Conservation (phyloP, 129 eudicot genomes). For the Flaveria robusta region DNA sequence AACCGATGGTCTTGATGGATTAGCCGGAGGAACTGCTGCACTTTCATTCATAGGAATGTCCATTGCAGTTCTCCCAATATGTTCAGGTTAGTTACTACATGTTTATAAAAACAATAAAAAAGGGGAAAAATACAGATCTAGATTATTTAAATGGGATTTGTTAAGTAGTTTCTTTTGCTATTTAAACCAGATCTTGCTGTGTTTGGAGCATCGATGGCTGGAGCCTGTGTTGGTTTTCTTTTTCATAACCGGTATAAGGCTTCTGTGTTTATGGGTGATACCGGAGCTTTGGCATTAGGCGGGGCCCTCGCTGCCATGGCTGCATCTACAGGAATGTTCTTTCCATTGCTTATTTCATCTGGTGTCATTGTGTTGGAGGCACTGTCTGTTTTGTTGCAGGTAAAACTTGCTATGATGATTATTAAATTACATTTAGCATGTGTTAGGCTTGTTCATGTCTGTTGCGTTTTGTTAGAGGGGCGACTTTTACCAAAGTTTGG, state of each 20-base stretch:
- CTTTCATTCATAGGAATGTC: constrained; percentile 95
- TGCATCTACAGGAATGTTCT: constrained; percentile 92
- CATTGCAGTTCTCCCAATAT: constrained; percentile 92
- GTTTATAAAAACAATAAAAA: neutral
- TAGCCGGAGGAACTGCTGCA: constrained; percentile 94
- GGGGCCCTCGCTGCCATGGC: constrained; percentile 98
- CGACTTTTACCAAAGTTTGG: neutral
- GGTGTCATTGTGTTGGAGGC: constrained; percentile 71
- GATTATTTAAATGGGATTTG: constrained; percentile 9
- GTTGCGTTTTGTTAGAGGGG: neutral
- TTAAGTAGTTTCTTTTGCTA: constrained; percentile 11
- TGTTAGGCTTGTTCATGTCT: neutral
- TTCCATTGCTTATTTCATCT: constrained; percentile 76
- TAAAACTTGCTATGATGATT: constrained; percentile 32
- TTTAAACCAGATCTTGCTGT: constrained; percentile 72
- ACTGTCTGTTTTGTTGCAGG: constrained; percentile 70
- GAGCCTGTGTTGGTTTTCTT: constrained; percentile 96
- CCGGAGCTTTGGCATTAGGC: constrained; percentile 85
- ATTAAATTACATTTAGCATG: neutral
- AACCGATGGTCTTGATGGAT: constrained; percentile 84
- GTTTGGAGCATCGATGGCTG: constrained; percentile 98
- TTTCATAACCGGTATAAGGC: constrained; percentile 88
- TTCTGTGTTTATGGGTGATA: constrained; percentile 87
- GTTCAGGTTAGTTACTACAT: constrained; percentile 56
- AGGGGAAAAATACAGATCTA: neutral